Percentiles rank a stretch among this genome's conserved stretches.
Conservation (phyloP, 1,284 basidiomycete genomes). For the Ganoderma resinaceum region DNA sequence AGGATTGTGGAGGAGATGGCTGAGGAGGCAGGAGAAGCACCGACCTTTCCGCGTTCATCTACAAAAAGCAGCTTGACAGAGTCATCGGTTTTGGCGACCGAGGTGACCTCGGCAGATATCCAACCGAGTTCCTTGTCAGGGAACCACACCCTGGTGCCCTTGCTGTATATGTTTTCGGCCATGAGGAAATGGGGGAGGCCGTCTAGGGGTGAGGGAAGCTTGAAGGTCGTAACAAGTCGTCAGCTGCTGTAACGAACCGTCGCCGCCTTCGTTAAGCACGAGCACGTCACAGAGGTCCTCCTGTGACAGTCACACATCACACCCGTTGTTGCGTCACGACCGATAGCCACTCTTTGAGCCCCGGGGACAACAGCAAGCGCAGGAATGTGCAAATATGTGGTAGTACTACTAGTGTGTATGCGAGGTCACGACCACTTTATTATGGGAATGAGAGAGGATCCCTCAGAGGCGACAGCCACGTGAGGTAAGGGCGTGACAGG, state of each 20-base stretch:
- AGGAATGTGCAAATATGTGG: too few species aligned
- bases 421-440: too few species aligned
- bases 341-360: too few species aligned
- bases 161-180: constrained; percentile 89
- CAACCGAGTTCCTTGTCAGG: constrained; percentile 93
- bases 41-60: constrained; percentile 89
- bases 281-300: constrained; percentile 1
- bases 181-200: constrained; percentile 45
- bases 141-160: constrained; percentile 88
- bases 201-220: constrained; percentile 9
- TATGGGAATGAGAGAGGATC: too few species aligned
- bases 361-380: too few species aligned
- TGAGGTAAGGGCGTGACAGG: too few species aligned
- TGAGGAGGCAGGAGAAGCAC: constrained; percentile 20
- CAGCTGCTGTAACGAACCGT: constrained; percentile 16
- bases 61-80: constrained; percentile 80
- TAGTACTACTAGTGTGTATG: too few species aligned
- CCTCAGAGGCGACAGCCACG: background rate
- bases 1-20: constrained; percentile 7
- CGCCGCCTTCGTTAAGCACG: constrained; percentile 11
- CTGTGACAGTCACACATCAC: constrained; percentile 5
- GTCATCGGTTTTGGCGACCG: constrained; percentile 66
- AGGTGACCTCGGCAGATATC: constrained; percentile 87
- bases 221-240: constrained; percentile 33
- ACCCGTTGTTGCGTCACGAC: too few species aligned